phyloP scores from a whole-genome alignment of 2,329 filamentous ascomycete species.

The Fusarium lyarnte region DNA sequence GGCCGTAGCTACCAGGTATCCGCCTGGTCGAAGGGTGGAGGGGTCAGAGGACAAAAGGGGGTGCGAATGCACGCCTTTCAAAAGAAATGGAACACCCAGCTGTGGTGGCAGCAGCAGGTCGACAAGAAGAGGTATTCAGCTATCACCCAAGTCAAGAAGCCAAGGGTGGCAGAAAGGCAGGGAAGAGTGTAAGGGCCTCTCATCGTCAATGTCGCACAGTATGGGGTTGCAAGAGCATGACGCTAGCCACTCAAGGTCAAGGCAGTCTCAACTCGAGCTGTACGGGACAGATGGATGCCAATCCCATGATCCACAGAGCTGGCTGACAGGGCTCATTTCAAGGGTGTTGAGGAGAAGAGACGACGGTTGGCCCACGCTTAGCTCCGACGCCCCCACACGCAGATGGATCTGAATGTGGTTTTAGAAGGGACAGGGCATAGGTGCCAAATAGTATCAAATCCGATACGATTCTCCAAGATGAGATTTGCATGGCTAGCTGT shows the following conservation, averaged over 20 bases:
- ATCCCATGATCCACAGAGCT: conserved; percentile 41
- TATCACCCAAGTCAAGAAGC: conserved; percentile 24
- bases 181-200: conserved; percentile 24
- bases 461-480: conserved; percentile 7
- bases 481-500: conserved; percentile 14
- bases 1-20: conserved; percentile 26
- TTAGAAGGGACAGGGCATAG: conserved; percentile 13
- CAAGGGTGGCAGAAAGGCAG: conserved; percentile 29
- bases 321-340: conserved; percentile 39
- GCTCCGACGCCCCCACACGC: conserved; percentile 35
- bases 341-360: conserved; percentile 32
- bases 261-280: conserved; percentile 38
- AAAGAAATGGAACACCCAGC: conserved; percentile 26
- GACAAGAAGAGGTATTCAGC: conserved; percentile 40
- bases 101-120: conserved; percentile 33
- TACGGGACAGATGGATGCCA: conserved; percentile 21
- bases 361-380: conserved; percentile 37
- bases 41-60: conserved; percentile 16
- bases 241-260: conserved; percentile 40
- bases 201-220: conserved; percentile 40
- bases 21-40: conserved; percentile 28
- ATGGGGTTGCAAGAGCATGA: conserved; percentile 27
- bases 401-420: conserved; percentile 32
- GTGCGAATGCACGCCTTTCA: conserved; percentile 16
- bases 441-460: conserved; percentile 24